These are phyloP conservation scores for Aspergillus sp. DNA, from an alignment of 2,329 filamentous ascomycete genomes.

Conservation along the genomic window DNA sequence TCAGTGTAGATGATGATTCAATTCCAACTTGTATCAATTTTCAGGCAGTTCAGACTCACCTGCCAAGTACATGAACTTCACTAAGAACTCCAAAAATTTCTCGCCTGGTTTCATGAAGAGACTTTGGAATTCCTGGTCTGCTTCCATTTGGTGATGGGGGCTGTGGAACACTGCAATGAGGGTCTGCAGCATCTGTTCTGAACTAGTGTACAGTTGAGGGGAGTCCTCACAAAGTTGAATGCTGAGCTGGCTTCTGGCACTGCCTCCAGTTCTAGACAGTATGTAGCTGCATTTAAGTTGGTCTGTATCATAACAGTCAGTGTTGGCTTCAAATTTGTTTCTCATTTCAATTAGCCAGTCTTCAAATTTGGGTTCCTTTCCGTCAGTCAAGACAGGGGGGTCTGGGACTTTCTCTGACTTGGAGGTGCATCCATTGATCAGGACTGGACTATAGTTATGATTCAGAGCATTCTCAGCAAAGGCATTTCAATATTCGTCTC, in stretches of 20 bases:
- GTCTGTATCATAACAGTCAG: slow-evolving; percentile 3
- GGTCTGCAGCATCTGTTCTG: neutral
- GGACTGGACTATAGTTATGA: neutral
- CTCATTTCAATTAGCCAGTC: slow-evolving; percentile 5
- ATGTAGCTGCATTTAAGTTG: neutral
- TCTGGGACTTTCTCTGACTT: slow-evolving; percentile 4
- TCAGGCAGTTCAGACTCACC: neutral
- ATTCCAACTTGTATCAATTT: neutral
- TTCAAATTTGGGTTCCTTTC: slow-evolving; percentile 6
- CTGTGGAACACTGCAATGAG: neutral
- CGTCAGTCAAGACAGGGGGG: slow-evolving; percentile 5
- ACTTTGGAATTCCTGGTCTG: neutral
- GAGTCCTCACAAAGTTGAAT: neutral
- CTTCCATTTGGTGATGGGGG: neutral
- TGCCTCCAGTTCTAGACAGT: neutral
- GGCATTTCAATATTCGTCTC: neutral
- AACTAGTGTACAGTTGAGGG: neutral
- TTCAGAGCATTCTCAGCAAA: neutral
- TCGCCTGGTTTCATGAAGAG: neutral
- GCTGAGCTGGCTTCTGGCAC: neutral
- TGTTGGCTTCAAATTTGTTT: slow-evolving; percentile 5
- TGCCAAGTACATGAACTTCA: neutral
- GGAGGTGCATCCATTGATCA: neutral
- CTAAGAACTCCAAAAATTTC: neutral
- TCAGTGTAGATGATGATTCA: neutral